Conservation (phyloP, 176 grass and related monocot species). For the Coix lacrymajobi region DNA sequence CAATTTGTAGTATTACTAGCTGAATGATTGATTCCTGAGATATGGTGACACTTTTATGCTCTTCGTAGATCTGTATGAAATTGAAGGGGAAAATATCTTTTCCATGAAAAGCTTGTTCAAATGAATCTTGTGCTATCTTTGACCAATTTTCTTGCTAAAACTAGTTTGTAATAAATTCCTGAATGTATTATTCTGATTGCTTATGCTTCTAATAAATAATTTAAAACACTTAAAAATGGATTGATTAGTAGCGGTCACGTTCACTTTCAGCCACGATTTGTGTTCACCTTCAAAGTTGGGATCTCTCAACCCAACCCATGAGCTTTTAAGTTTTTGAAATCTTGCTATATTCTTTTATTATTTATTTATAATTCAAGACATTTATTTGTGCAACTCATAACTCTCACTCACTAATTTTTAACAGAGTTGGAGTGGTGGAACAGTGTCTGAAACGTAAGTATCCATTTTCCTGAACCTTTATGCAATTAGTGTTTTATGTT, state of each 20-base stretch:
- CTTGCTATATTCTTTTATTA: background rate
- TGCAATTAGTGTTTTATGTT: background rate
- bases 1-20: background rate
- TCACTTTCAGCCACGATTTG: background rate
- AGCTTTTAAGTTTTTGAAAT: background rate
- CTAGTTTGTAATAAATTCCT: background rate
- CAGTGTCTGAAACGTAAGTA: slow-evolving; percentile 79
- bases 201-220: background rate
- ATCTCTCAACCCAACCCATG: background rate
- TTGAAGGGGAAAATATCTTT: background rate
- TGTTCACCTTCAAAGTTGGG: background rate
- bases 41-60: background rate
- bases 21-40: background rate
- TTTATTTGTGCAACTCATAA: background rate
- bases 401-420: slow-evolving; percentile 23
- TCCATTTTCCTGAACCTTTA: background rate
- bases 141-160: background rate
- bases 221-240: background rate
- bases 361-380: background rate
- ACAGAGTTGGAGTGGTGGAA: slow-evolving; percentile 71
- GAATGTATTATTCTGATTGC: background rate
- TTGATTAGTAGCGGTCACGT: background rate
- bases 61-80: background rate
- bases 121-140: background rate
- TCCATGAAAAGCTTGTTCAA: background rate